A percentile compares a stretch with the other conserved stretches of the same genome.
Conservation (phyloP, 805 yeast genomes). For the Saccharomyces kudriavzevii region DNA sequence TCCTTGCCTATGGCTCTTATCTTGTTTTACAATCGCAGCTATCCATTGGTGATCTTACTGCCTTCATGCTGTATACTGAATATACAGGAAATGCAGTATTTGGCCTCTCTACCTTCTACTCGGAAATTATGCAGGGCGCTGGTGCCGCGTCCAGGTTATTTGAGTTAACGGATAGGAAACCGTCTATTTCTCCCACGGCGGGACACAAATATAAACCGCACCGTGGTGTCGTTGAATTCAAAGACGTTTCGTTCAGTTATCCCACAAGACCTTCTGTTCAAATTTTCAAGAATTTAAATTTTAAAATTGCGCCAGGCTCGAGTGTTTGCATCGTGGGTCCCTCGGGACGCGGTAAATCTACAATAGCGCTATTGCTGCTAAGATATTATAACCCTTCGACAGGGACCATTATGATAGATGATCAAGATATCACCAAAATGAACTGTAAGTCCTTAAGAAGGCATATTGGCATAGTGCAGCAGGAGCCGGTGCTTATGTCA, state of each 20-base stretch:
- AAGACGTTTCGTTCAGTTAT: constrained; percentile 64
- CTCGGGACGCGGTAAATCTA: constrained; percentile 90
- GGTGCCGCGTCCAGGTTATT: constrained; percentile 93
- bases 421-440: constrained; percentile 41
- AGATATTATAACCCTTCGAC: constrained; percentile 44
- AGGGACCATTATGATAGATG: constrained; percentile 45
- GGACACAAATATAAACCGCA: constrained; percentile 42
- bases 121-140: constrained; percentile 94
- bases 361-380: constrained; percentile 52
- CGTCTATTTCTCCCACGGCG: constrained; percentile 55
- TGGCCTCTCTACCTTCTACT: constrained; percentile 86
- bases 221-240: constrained; percentile 49
- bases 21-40: constrained; percentile 69
- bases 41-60: constrained; percentile 84
- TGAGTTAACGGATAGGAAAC: constrained; percentile 73
- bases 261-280: constrained; percentile 77
- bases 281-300: constrained; percentile 41
- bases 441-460: constrained; percentile 49
- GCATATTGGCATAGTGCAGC: constrained; percentile 66
- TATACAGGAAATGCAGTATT: constrained; percentile 86
- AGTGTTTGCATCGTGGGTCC: constrained; percentile 72
- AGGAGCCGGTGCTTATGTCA: constrained; percentile 66
- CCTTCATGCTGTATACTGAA: constrained; percentile 92
- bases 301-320: constrained; percentile 46
- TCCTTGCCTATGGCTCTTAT: constrained; percentile 73